phyloP scores from a whole-genome alignment of 192 early-diverging fungal genomes.

The Radiomyces spectabilis region DNA sequence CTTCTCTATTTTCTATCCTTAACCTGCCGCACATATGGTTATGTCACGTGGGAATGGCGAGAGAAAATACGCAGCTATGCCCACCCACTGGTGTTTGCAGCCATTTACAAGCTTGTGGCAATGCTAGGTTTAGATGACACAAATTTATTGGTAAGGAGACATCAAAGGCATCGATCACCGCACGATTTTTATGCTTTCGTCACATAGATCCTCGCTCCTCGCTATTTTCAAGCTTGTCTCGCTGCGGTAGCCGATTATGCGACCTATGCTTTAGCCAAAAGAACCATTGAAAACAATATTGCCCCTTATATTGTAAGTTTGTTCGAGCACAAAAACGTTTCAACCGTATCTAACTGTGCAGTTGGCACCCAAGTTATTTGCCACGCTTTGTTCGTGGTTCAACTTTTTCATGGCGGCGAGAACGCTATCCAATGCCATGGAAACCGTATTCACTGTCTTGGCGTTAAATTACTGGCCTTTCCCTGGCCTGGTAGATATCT shows the following conservation, averaged over 20 bases:
- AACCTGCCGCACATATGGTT: slow-evolving; percentile 51
- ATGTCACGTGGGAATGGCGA: slow-evolving; percentile 93
- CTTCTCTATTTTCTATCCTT: neutral
- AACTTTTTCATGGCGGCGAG: slow-evolving; percentile 47
- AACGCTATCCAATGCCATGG: slow-evolving; percentile 58
- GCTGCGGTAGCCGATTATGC: slow-evolving; percentile 67
- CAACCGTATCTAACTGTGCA: neutral
- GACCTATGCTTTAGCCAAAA: slow-evolving; percentile 62
- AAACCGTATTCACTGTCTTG: slow-evolving; percentile 63
- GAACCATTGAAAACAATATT: slow-evolving; percentile 11
- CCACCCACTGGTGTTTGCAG: slow-evolving; percentile 84
- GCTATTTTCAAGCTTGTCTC: slow-evolving; percentile 66
- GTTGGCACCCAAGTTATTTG: slow-evolving; percentile 35
- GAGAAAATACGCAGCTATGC: slow-evolving; percentile 70
- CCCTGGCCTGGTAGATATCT: slow-evolving; percentile 9
- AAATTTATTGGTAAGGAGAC: slow-evolving; percentile 53
- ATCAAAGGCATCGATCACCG: neutral
- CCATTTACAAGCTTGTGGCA: slow-evolving; percentile 56
- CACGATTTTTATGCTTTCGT: slow-evolving; percentile 1
- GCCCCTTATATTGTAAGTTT: slow-evolving; percentile 21
- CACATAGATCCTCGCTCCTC: slow-evolving; percentile 61
- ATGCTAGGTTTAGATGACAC: slow-evolving; percentile 57
- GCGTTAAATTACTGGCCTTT: slow-evolving; percentile 89
- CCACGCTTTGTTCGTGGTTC: slow-evolving; percentile 49
- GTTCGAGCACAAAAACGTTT: neutral